Percentiles rank a stretch among this genome's conserved stretches.
Conservation (phyloP, 495 filamentous ascomycete species). For the Hypomontagnella submonticulosa region DNA sequence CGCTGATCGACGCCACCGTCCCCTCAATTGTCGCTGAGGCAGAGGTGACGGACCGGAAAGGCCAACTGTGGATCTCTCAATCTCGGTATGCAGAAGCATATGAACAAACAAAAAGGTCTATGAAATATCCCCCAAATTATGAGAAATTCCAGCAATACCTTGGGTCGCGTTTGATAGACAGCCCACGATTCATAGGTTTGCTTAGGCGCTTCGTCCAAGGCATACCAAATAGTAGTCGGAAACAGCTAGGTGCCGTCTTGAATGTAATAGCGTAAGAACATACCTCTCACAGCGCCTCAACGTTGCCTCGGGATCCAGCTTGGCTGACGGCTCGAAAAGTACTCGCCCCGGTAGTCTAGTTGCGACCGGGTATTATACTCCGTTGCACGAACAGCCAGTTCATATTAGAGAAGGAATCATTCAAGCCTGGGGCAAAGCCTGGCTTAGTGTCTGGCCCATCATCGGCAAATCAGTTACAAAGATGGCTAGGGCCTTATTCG, state of each 20-base stretch:
- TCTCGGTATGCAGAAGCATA: slow-evolving; percentile 40
- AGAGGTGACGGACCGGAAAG: slow-evolving; percentile 33
- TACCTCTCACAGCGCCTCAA: slow-evolving; percentile 1
- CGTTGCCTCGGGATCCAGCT: not conserved
- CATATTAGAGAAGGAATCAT: slow-evolving; percentile 70
- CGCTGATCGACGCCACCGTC: slow-evolving; percentile 50
- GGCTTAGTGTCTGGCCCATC: slow-evolving; percentile 66
- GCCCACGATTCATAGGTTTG: slow-evolving; percentile 41
- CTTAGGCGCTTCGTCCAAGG: slow-evolving; percentile 41
- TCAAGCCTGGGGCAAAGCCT: slow-evolving; percentile 66
- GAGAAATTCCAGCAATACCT: slow-evolving; percentile 53
- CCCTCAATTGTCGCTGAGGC: slow-evolving; percentile 49
- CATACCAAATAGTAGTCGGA: slow-evolving; percentile 41
- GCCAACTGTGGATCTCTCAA: slow-evolving; percentile 45
- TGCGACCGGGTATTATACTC: slow-evolving; percentile 71
- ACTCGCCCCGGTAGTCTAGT: slow-evolving; percentile 75
- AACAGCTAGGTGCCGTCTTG: slow-evolving; percentile 45
- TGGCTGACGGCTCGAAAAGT: slow-evolving; percentile 53
- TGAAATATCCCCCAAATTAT: slow-evolving; percentile 43
- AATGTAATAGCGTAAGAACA: slow-evolving; percentile 48
- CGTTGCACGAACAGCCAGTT: slow-evolving; percentile 71
- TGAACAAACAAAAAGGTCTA: slow-evolving; percentile 27
- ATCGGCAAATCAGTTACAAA: slow-evolving; percentile 66
- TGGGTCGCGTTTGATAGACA: slow-evolving; percentile 43
- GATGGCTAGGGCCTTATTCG: slow-evolving; percentile 68